Conservation (phyloP, 768 basidiomycete genomes). For the Dioszegia aurantiaca region DNA sequence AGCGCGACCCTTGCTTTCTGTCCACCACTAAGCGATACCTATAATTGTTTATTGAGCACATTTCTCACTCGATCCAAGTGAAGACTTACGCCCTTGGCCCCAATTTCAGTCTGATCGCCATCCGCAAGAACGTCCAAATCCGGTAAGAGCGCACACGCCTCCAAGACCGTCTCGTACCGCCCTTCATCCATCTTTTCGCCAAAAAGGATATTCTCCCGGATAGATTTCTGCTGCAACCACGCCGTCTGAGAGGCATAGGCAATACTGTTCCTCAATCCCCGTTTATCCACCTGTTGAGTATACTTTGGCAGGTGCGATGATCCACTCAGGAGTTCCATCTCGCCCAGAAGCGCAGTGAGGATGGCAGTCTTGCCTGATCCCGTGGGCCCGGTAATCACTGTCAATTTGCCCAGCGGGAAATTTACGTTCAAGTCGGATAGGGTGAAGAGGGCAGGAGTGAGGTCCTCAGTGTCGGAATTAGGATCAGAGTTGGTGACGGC, state of each 20-base stretch:
- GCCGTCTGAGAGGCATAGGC: slow-evolving; percentile 70
- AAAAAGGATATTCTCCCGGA: slow-evolving; percentile 52
- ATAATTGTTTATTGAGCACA: too few species aligned
- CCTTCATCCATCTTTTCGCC: slow-evolving; percentile 49
- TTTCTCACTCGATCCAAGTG: not conserved
- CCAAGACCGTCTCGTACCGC: slow-evolving; percentile 42
- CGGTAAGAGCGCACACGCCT: slow-evolving; percentile 46
- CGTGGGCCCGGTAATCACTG: slow-evolving; percentile 69
- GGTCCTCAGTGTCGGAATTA: slow-evolving; percentile 19
- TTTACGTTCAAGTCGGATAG: slow-evolving; percentile 64
- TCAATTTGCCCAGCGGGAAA: slow-evolving; percentile 71
- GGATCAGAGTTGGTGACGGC: not conserved
- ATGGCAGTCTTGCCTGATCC: slow-evolving; percentile 80
- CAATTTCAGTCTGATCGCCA: slow-evolving; percentile 49
- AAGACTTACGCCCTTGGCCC: slow-evolving; percentile 39
- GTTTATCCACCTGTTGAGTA: slow-evolving; percentile 54
- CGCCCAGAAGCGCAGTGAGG: slow-evolving; percentile 56
- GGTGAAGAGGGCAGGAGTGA: slow-evolving; percentile 61
- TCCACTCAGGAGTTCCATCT: slow-evolving; percentile 55
- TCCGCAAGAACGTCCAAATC: slow-evolving; percentile 57
- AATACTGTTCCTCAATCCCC: slow-evolving; percentile 56
- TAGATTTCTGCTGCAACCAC: slow-evolving; percentile 53
- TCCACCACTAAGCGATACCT: slow-evolving; percentile 39
- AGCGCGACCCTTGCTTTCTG: slow-evolving; percentile 52
- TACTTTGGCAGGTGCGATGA: slow-evolving; percentile 68